Conservation (phyloP, 2,329 filamentous ascomycete genomes). For the Scytalidium lignicola region DNA sequence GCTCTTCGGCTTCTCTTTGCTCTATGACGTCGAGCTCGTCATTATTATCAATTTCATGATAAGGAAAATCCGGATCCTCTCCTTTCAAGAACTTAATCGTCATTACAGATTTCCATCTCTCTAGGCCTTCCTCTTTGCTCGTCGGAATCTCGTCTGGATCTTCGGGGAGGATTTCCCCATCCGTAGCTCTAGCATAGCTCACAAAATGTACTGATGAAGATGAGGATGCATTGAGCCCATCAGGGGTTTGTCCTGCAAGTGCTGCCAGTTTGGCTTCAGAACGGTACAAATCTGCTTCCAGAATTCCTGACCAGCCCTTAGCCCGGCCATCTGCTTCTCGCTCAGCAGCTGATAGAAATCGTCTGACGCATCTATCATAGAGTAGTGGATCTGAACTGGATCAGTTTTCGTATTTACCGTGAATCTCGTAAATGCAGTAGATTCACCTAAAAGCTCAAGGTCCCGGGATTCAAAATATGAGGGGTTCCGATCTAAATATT, state of each 20-base stretch:
- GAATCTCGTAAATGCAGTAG: background rate
- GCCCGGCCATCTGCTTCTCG: conserved; percentile 29
- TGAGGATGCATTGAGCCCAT: conserved; percentile 4
- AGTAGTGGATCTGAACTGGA: conserved; percentile 27
- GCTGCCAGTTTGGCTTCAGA: conserved; percentile 29
- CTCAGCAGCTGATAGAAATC: conserved; percentile 27
- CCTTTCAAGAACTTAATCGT: conserved; percentile 28
- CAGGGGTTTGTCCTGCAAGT: conserved; percentile 4
- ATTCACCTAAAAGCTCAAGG: conserved; percentile 27
- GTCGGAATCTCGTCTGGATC: conserved; percentile 25
- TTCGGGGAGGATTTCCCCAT: conserved; percentile 24
- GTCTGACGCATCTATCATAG: conserved; percentile 29
- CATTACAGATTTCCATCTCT: conserved; percentile 30
- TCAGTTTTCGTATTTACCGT: conserved; percentile 8
- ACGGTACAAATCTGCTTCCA: conserved; percentile 30
- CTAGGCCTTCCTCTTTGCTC: conserved; percentile 27
- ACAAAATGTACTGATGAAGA: conserved; percentile 15
- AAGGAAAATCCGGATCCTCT: conserved; percentile 29
- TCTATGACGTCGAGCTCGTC: conserved; percentile 28
- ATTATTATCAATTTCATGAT: conserved; percentile 24
- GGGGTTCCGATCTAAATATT: conserved; percentile 29
- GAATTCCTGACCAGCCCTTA: conserved; percentile 29
- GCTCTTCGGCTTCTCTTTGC: conserved; percentile 26
- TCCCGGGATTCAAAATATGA: conserved; percentile 28
- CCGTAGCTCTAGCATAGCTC: conserved; percentile 18